Percentiles rank a stretch among this genome's conserved stretches.
Evolutionary conservation across 2,329 filamentous ascomycete genomes (phyloP).

Genomic region (Nakataea oryzae): DNA sequence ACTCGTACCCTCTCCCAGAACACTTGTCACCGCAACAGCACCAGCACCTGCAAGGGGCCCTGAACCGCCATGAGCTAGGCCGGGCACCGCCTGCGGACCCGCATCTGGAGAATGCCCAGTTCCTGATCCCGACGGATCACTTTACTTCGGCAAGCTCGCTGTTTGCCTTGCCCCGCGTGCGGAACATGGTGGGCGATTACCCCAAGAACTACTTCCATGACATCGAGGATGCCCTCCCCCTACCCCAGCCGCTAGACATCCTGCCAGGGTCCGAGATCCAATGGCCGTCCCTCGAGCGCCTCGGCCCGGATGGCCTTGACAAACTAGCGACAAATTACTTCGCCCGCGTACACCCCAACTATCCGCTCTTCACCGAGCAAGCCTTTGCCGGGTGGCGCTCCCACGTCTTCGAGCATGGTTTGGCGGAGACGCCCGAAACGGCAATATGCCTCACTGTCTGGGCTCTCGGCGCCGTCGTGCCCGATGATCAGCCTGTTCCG

Average conservation of each 20-base stretch:
- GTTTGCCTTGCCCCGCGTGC: constrained; percentile 20
- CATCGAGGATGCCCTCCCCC: constrained; percentile 19
- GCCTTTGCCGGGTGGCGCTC: constrained; percentile 18
- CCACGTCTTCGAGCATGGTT: constrained; percentile 13
- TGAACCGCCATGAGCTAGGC: constrained; percentile 12
- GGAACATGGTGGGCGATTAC: constrained; percentile 20
- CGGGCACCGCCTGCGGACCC: constrained; percentile 11
- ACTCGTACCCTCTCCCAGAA: not conserved
- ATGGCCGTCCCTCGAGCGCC: constrained; percentile 16
- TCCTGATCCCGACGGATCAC: constrained; percentile 24
- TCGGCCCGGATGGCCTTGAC: constrained; percentile 11
- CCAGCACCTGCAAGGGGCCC: not conserved
- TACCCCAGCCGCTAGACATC: constrained; percentile 19
- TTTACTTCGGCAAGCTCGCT: constrained; percentile 21
- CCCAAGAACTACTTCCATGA: constrained; percentile 21
- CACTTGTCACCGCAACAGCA: constrained; percentile 1
- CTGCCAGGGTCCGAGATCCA: constrained; percentile 12
- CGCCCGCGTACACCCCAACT: constrained; percentile 20
- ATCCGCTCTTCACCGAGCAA: constrained; percentile 20
- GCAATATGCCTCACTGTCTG: constrained; percentile 21
- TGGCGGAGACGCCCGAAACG: constrained; percentile 15
- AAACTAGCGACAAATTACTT: constrained; percentile 21
- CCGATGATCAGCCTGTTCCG: not conserved
- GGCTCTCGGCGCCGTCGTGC: constrained; percentile 5
- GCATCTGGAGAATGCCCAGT: constrained; percentile 19